These are phyloP conservation scores for Solanum commersonii DNA, from an alignment of 257 asterid genomes.

Conservation along the genomic window DNA sequence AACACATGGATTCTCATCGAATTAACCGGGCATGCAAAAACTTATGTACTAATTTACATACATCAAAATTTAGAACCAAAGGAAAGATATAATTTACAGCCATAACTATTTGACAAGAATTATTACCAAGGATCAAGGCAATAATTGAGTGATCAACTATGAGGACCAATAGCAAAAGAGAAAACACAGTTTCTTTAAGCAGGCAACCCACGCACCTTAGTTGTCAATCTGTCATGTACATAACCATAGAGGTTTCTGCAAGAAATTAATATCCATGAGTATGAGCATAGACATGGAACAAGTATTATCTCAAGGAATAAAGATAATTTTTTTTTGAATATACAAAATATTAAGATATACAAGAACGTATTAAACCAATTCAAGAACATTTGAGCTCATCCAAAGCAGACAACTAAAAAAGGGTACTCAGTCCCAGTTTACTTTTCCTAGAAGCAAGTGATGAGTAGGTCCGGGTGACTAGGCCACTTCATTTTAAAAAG, in stretches of 20 bases:
- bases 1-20: background rate
- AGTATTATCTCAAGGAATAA: background rate
- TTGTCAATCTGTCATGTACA: background rate
- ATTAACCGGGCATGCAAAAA: background rate
- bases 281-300: background rate
- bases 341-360: background rate
- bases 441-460: conserved; percentile 2
- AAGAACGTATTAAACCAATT: background rate
- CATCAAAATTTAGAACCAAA: background rate
- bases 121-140: background rate
- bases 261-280: background rate
- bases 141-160: background rate
- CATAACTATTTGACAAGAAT: background rate
- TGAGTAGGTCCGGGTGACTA: conserved; percentile 1
- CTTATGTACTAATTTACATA: background rate
- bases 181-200: background rate
- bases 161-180: background rate
- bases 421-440: background rate
- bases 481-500: background rate
- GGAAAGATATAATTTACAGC: background rate
- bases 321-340: background rate
- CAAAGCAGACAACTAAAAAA: background rate
- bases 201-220: background rate
- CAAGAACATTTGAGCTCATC: conserved; percentile 1
- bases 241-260: background rate